Evolutionary conservation across 2,329 filamentous ascomycete species (phyloP).

Genomic region (Fusarium newnesense): DNA sequence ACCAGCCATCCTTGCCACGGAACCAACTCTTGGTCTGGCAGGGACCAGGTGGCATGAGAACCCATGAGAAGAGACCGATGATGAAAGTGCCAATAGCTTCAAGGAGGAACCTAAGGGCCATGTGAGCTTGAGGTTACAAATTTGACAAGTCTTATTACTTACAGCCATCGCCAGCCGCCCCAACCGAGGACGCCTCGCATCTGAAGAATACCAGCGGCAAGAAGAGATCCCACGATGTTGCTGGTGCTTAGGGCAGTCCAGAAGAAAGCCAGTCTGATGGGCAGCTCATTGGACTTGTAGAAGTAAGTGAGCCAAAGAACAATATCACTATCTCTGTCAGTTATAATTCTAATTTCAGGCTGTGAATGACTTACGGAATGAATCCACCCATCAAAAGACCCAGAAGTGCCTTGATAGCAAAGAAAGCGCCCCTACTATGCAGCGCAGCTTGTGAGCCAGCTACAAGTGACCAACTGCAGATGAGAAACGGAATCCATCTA

Average conservation of each 20-base stretch:
- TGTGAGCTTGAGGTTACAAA: not conserved
- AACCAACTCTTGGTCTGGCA: slow-evolving; percentile 65
- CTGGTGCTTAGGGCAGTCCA: slow-evolving; percentile 73
- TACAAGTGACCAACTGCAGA: slow-evolving; percentile 54
- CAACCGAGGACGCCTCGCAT: slow-evolving; percentile 51
- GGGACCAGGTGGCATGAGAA: slow-evolving; percentile 58
- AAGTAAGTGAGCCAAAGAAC: slow-evolving; percentile 79
- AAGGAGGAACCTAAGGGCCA: slow-evolving; percentile 55
- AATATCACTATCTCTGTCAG: slow-evolving; percentile 50
- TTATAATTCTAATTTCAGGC: fast-evolving
- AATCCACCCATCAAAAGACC: slow-evolving; percentile 62
- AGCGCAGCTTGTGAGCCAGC: slow-evolving; percentile 53
- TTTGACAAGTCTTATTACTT: slow-evolving; percentile 11
- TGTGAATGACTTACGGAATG: slow-evolving; percentile 52
- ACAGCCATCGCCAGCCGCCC: slow-evolving; percentile 54
- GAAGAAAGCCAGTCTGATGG: slow-evolving; percentile 73
- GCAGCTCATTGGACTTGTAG: slow-evolving; percentile 77
- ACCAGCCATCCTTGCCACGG: slow-evolving; percentile 69
- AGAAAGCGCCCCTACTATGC: slow-evolving; percentile 51
- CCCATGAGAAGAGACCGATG: slow-evolving; percentile 56
- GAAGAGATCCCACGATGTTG: slow-evolving; percentile 63
- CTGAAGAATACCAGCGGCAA: slow-evolving; percentile 54
- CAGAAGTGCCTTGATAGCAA: slow-evolving; percentile 54
- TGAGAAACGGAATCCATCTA: slow-evolving; percentile 55
- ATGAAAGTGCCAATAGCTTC: slow-evolving; percentile 58